Base-by-base conservation (phyloP, 352 stramenopile genomes). In the Globisporangium paddicum region DNA sequence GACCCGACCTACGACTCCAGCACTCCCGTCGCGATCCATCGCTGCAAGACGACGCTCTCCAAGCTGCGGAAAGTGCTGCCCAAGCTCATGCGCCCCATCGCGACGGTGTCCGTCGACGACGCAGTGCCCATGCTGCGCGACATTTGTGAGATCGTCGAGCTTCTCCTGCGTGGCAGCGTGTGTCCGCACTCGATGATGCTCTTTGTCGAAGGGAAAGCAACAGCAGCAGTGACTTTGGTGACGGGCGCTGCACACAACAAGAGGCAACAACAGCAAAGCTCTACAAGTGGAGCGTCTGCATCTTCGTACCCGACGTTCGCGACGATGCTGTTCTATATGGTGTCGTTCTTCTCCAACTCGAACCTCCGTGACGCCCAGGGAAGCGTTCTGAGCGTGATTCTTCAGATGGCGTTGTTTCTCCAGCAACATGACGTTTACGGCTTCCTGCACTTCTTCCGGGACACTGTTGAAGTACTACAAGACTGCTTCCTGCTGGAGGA, bases 271-370 rank as follows among this genome's bases (percentile, higher is more conserved):
- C 28, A 49, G 25, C 40, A 38, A 21, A 40, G 13, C 16, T 48
- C 40, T n/a, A 19, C 38, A 44, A 62, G 48, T 28, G 57, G 60
- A 23, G 40, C 46, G 30, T 34, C 50, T 30, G 37, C 66, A 0
- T 64, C 71, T 18, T 77, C 72, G 16, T 85, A 79, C 48, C 64
- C 73, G 11, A 79, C 71, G 2, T 68, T 86, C 35, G 76, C 69
- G 19, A 88, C 71, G 7, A 87, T 90, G 69, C 60, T 89, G 25
- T 83, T 90, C 38, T 87, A 89, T 46, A 83, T 90, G 75, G 52
- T 90, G 8, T 82, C 75, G 13, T 90, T 90, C 41, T 88, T 79
- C 51, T 79, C 71, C 2, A 86, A 79, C 26, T 50, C 67, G 18
- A 60, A 35, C 26, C 62, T 87, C 4, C 54, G 45, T 14, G 55